Evolutionary conservation across 192 early-diverging fungal species (phyloP).

Genomic region (Coemansia sp.): DNA sequence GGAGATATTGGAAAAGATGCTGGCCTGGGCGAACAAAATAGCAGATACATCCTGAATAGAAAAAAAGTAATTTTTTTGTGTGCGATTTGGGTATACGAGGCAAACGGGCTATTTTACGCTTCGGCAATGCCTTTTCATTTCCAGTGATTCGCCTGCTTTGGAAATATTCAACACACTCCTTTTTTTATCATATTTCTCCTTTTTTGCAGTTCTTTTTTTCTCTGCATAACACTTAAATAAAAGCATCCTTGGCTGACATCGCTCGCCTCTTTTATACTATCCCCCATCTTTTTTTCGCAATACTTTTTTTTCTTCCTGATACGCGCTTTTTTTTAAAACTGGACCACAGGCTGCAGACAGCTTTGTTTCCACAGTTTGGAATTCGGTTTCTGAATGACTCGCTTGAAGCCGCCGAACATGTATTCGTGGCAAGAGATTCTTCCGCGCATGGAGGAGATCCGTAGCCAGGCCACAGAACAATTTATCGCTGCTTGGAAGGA

Average conservation of each 20-base stretch:
- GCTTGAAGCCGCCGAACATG: slow-evolving; percentile 17
- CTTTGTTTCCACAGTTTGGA: slow-evolving; percentile 6
- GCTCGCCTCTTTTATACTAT: not conserved
- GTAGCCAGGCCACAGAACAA: slow-evolving; percentile 47
- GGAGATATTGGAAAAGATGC: not conserved
- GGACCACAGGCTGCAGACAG: not conserved
- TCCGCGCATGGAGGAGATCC: slow-evolving; percentile 55
- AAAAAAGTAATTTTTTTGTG: not conserved
- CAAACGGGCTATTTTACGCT: not conserved
- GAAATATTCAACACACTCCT: not conserved
- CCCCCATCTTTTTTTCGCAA: not conserved
- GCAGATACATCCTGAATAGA: not conserved
- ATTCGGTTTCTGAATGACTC: slow-evolving; percentile 25
- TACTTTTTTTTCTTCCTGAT: not conserved
- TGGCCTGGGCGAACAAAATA: not conserved
- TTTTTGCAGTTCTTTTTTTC: slow-evolving; percentile 1
- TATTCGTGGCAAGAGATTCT: slow-evolving; percentile 53
- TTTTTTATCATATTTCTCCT: slow-evolving; percentile 3
- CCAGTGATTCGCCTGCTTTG: not conserved
- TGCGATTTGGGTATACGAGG: not conserved
- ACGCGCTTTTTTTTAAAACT: not conserved
- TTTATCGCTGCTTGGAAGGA: slow-evolving; percentile 48
- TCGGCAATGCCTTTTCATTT: not conserved
- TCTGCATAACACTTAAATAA: not conserved
- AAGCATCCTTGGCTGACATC: not conserved